Percentiles rank a stretch among this genome's conserved stretches.
Evolutionary conservation across 2,329 filamentous ascomycete species (phyloP).

Genomic region (Botrytis hyacinthi): DNA sequence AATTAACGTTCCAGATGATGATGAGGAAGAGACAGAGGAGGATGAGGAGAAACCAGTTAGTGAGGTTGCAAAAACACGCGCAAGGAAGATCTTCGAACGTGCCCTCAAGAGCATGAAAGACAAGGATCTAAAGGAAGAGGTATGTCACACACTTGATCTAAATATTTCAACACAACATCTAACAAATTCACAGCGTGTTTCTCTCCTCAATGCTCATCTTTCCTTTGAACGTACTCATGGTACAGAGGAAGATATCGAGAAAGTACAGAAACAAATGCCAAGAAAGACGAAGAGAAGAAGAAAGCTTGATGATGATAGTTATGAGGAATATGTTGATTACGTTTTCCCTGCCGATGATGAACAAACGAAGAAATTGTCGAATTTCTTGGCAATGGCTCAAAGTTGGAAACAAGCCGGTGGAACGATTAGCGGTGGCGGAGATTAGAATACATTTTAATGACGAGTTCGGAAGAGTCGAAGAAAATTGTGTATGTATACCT

Average conservation of each 20-base stretch:
- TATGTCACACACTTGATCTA: conserved; percentile 38
- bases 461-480: not conserved
- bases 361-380: conserved; percentile 77
- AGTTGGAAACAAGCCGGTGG: conserved; percentile 55
- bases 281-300: conserved; percentile 88
- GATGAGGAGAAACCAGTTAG: conserved; percentile 65
- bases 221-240: conserved; percentile 89
- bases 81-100: conserved; percentile 79
- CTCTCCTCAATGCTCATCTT: conserved; percentile 87
- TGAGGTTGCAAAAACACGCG: conserved; percentile 78
- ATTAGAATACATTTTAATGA: not conserved
- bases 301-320: conserved; percentile 86
- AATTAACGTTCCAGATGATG: conserved; percentile 81
- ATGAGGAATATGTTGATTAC: conserved; percentile 96
- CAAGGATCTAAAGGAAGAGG: conserved; percentile 84
- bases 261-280: conserved; percentile 91
- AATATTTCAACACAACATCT: conserved; percentile 29
- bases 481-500: conserved; percentile 13
- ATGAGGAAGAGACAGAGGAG: conserved; percentile 57
- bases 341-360: conserved; percentile 95
- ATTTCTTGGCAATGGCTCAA: conserved; percentile 80
- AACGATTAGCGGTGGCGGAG: conserved; percentile 16
- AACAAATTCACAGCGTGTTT: conserved; percentile 60
- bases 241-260: conserved; percentile 68
- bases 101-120: conserved; percentile 87